Conservation (phyloP, 306 rosid species). For the Arachis hypogaea region DNA sequence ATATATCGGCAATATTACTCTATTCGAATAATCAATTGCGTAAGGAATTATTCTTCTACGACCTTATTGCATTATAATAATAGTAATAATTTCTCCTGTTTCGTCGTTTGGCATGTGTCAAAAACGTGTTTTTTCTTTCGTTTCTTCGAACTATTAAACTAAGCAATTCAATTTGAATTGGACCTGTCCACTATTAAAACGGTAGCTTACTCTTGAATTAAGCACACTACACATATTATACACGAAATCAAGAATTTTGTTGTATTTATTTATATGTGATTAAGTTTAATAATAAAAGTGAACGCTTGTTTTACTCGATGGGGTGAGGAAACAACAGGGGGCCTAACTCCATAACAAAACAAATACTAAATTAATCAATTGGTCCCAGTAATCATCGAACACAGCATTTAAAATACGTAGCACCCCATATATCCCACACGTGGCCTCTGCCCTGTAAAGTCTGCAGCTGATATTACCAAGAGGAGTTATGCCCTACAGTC, state of each 20-base stretch:
- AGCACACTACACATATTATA: too few species aligned
- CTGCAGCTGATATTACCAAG: neutral
- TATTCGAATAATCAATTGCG: neutral
- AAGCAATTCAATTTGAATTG: too few species aligned
- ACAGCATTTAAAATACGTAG: neutral
- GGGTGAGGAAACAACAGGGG: neutral
- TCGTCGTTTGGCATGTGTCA: neutral
- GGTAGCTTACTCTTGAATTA: too few species aligned
- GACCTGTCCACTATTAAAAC: too few species aligned
- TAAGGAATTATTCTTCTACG: neutral
- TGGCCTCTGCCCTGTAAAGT: neutral
- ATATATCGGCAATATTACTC: constrained; percentile 8
- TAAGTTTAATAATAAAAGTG: too few species aligned
- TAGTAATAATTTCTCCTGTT: neutral
- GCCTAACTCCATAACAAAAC: neutral
- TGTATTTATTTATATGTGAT: too few species aligned
- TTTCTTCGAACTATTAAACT: too few species aligned
- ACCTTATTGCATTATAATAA: too few species aligned
- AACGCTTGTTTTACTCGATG: too few species aligned
- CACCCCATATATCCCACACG: constrained; percentile 10
- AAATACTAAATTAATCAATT: neutral
- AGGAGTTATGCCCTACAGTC: neutral
- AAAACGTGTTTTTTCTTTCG: neutral
- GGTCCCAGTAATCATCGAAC: neutral
- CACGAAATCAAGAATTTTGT: too few species aligned